Base-by-base conservation (phyloP, 108 stramenopile genomes). In the Conticribra guillardii region DNA sequence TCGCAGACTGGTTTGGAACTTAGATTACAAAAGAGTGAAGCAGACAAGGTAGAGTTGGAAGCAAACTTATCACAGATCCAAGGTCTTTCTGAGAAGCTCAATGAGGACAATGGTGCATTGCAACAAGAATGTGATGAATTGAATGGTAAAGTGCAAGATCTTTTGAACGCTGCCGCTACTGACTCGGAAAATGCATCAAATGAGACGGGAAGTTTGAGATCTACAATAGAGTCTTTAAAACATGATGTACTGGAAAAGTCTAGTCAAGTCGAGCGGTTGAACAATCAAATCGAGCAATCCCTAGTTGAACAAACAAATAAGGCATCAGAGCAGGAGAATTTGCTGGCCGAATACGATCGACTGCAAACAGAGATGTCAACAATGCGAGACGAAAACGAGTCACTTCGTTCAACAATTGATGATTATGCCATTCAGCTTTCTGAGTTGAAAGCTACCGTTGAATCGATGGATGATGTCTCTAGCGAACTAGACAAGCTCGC, bases 351-450 rank as follows among this genome's bases (percentile, higher is more conserved):
- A 44, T 28, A 67, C 44, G 60, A 66, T 49, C 31, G 64, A 15
- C 50, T 79, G 60, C 46, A 50, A 62, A 4, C 26, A 33, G 65
- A 71, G 15, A 18, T 79, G 3, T 67, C 65, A 21, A 31, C 55
- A 67, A 60, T 63, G 59, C 46, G 67, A 53, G 65, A 79, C 30
- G 78, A 79, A 68, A 71, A 79, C 7, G 66, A 67, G 33, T 53
- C 58, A 11, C 65, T 72, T 31, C 64, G 54, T 28, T 32, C 66
- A 9, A 57, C 50, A 29, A 64, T 50, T 22, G 46, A 30, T 33
- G 66, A 72, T 15, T 79, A 54, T 28, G 64, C 61, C 18, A 50
- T 33, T 24, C 65, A 64, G 18, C 45, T 72, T 55, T 49, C 37
- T n/a, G 71, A 79, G 45, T 54, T 79, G 59, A 67, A 48, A 26